Evolutionary conservation across 129 eudicot genomes (phyloP), one percentile per base, ranked within the genome.

Genomic region (Chrysanthemum makinoi): DNA sequence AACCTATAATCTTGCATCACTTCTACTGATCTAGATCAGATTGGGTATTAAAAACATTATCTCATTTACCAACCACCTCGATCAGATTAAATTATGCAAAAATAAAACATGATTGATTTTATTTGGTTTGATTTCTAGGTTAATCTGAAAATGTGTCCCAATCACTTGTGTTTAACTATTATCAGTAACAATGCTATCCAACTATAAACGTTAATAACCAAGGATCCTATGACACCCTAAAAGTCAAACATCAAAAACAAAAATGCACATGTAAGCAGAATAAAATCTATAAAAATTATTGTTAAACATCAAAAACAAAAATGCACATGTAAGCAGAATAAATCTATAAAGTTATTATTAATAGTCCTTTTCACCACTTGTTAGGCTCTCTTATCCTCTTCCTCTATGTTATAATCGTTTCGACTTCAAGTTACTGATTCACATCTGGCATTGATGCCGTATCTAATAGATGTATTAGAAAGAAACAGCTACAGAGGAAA

Each of bases 311-410:
- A 70, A 19, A 56, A 39, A 70, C 65, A 56, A 19, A 56, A 35
- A 19, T 19, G 62, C 60, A 52, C 8, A 52, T 28, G 49, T 68
- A 19, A 55, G 22, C 49, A 26, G 5, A n/a, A 15, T 35, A 30
- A 52, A 52, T 55, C 62, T 58, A 3, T 58, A 7, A 58, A 12
- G 12, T 6, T 59, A 62, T 62, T 62, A 62, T 33, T 33, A 16
- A 58, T 46, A 24, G 33, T 60, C 68, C 2, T 59, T 72, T 60
- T 72, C 68, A 43, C 39, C 58, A 22, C 68, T 63, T 59, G 68
- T 60, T 15, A 47, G 24, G 53, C 18, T 58, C 58, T 24, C 30
- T 19, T 56, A 56, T 52, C 22, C n/a, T n/a, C 12, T 56, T 2
- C 20, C n/a, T 39, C 11, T 44, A 17, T 72, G 19, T 53, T 10